Conservation (phyloP, 345 rosid species). For the Trapa incisa region DNA sequence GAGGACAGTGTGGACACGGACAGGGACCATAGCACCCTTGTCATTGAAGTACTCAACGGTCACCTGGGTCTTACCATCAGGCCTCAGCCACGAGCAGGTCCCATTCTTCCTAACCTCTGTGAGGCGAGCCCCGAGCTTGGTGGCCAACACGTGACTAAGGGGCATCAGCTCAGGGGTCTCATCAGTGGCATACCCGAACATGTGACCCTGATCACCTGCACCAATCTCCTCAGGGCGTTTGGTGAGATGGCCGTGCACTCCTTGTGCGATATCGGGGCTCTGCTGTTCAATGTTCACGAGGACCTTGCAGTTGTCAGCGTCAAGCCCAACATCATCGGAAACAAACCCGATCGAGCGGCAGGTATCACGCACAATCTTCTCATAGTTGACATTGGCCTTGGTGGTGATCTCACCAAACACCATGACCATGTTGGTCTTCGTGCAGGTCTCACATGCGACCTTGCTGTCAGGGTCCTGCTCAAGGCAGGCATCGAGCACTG, state of each 20-base stretch:
- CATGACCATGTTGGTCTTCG: constrained; percentile 82
- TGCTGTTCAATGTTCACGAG: constrained; percentile 72
- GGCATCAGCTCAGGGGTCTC: constrained; percentile 71
- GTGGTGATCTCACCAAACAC: constrained; percentile 73
- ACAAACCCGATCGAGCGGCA: constrained; percentile 55
- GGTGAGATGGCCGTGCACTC: constrained; percentile 66
- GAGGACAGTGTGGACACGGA: constrained; percentile 66
- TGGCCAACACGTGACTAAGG: constrained; percentile 61
- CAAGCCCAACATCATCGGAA: constrained; percentile 60
- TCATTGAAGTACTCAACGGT: constrained; percentile 67
- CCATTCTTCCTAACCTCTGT: constrained; percentile 75
- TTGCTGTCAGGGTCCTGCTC: constrained; percentile 72
- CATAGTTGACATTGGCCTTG: constrained; percentile 58
- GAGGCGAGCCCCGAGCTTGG: constrained; percentile 61
- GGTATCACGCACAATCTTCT: constrained; percentile 67
- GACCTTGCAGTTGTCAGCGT: constrained; percentile 65
- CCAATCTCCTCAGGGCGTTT: constrained; percentile 71
- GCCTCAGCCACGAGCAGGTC: constrained; percentile 55
- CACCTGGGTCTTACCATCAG: constrained; percentile 73
- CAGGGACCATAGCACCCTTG: constrained; percentile 66
- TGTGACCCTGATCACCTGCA: constrained; percentile 73
- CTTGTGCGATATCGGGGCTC: constrained; percentile 71
- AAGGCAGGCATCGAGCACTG: constrained; percentile 68
- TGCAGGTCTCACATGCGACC: constrained; percentile 74
- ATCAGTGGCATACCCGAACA: constrained; percentile 70